These are phyloP conservation scores for Tephrocybe sp. DNA, from an alignment of 768 basidiomycete genomes.

Conservation along the genomic window DNA sequence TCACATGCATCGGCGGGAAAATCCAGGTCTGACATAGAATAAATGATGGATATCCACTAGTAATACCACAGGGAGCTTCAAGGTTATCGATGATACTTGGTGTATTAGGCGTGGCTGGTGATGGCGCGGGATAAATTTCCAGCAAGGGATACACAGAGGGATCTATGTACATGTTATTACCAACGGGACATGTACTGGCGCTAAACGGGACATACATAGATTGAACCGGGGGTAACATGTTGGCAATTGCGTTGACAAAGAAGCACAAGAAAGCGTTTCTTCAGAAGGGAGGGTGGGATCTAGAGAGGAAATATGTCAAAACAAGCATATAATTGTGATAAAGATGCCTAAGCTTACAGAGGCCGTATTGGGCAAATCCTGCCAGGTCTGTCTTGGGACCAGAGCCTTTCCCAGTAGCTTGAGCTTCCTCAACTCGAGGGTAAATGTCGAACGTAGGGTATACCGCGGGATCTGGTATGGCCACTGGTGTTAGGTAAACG, in stretches of 20 bases:
- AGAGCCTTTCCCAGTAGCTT: neutral
- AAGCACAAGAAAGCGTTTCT: neutral
- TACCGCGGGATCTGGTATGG: slow-evolving; percentile 22
- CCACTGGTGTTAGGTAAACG: neutral
- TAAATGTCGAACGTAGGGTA: slow-evolving; percentile 39
- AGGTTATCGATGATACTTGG: neutral
- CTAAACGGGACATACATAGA: slow-evolving; percentile 10
- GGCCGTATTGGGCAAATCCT: slow-evolving; percentile 4
- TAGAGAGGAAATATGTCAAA: neutral
- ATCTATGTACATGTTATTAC: slow-evolving; percentile 8
- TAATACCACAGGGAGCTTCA: neutral
- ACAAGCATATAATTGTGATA: neutral
- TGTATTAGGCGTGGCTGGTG: neutral
- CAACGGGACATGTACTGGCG: neutral
- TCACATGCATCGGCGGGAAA: neutral
- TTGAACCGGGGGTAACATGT: slow-evolving; percentile 15
- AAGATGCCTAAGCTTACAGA: slow-evolving; percentile 3
- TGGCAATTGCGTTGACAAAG: slow-evolving; percentile 1
- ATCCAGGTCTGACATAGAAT: slow-evolving; percentile 5
- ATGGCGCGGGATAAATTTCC: slow-evolving; percentile 16
- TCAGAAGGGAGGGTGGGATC: neutral
- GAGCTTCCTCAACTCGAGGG: slow-evolving; percentile 15
- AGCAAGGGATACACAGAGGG: slow-evolving; percentile 15
- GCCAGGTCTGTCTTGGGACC: neutral
- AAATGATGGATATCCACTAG: slow-evolving; percentile 9